Evolutionary conservation across 23 red algal species (phyloP).

Genomic region (Gracilariopsis chorda): DNA sequence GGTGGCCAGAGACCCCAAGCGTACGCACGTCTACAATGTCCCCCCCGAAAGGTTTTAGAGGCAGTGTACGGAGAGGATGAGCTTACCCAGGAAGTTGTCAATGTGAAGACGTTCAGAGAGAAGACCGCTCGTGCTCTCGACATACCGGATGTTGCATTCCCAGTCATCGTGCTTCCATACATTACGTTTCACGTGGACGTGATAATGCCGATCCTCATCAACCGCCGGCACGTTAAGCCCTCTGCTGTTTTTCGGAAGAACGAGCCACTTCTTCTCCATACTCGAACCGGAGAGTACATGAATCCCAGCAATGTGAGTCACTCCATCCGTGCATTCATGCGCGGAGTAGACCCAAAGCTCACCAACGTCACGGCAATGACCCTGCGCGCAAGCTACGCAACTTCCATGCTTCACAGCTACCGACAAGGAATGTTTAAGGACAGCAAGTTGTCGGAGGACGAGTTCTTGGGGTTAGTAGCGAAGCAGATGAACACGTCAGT

Average conservation of each 20-base stretch:
- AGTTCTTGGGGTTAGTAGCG: neutral
- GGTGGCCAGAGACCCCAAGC: slow-evolving; percentile 13
- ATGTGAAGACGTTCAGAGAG: slow-evolving; percentile 5
- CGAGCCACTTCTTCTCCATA: neutral
- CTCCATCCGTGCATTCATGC: neutral
- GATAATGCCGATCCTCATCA: neutral
- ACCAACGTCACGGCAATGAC: neutral
- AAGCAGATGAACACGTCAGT: slow-evolving; percentile 42
- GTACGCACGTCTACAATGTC: neutral
- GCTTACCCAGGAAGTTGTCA: neutral
- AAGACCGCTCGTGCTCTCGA: neutral
- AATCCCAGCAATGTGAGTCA: neutral
- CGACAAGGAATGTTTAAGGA: neutral
- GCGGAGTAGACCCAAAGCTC: neutral
- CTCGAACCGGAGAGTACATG: neutral
- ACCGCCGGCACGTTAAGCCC: neutral
- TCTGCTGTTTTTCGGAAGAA: neutral
- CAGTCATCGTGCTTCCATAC: neutral
- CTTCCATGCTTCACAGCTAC: neutral
- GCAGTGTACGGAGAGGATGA: neutral
- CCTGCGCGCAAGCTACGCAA: neutral
- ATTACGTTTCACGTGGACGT: neutral
- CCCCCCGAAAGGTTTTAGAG: neutral
- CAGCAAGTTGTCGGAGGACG: neutral
- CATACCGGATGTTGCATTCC: neutral